Percentiles rank a stretch among this genome's conserved stretches.
Conservation (phyloP, 2,329 filamentous ascomycete genomes). For the Hirsutella rhossiliensis region DNA sequence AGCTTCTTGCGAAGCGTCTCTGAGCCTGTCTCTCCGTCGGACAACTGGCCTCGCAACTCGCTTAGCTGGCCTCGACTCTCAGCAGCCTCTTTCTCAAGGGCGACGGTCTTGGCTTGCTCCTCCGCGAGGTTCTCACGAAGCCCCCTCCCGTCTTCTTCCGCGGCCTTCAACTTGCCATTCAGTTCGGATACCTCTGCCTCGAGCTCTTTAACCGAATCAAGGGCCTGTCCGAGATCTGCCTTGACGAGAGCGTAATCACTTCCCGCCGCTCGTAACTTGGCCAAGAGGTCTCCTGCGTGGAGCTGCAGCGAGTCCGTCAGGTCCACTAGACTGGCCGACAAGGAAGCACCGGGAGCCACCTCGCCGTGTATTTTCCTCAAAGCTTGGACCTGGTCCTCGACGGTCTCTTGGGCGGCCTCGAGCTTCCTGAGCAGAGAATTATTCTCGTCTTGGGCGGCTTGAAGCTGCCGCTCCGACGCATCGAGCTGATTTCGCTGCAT, state of each 20-base stretch:
- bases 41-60: slow-evolving; percentile 57
- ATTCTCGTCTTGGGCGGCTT: slow-evolving; percentile 40
- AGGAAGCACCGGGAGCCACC: slow-evolving; percentile 37
- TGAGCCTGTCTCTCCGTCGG: slow-evolving; percentile 74
- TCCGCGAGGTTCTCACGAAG: slow-evolving; percentile 41
- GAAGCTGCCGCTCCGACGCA: slow-evolving; percentile 43
- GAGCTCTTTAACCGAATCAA: slow-evolving; percentile 40
- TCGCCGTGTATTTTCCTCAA: slow-evolving; percentile 48
- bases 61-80: slow-evolving; percentile 60
- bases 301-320: slow-evolving; percentile 49
- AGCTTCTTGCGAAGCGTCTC: slow-evolving; percentile 65
- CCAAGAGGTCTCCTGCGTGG: slow-evolving; percentile 44
- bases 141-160: slow-evolving; percentile 38
- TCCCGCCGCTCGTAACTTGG: slow-evolving; percentile 48
- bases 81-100: slow-evolving; percentile 43
- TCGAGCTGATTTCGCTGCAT: slow-evolving; percentile 49
- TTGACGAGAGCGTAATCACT: slow-evolving; percentile 47
- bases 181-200: slow-evolving; percentile 43
- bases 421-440: slow-evolving; percentile 38
- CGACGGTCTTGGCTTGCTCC: slow-evolving; percentile 40
- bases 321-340: slow-evolving; percentile 43
- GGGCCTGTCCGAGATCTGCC: slow-evolving; percentile 50
- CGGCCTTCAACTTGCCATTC: slow-evolving; percentile 37
- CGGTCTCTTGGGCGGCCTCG: slow-evolving; percentile 35
- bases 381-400: slow-evolving; percentile 37